Conservation (phyloP, 495 filamentous ascomycete species). For the Lichina pygmaea region DNA sequence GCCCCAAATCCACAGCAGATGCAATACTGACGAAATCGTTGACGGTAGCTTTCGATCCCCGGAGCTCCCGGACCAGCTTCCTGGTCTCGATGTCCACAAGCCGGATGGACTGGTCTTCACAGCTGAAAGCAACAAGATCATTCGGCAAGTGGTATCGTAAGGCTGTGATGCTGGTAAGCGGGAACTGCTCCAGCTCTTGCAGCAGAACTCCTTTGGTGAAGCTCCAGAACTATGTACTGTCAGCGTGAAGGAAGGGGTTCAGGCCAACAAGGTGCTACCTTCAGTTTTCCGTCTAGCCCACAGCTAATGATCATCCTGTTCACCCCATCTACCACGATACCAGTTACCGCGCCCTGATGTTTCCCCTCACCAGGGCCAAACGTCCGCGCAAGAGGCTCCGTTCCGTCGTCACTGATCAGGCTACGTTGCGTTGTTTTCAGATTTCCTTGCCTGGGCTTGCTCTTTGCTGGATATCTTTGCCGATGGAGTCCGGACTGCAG, state of each 20-base stretch:
- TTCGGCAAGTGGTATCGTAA: constrained; percentile 54
- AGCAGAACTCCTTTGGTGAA: constrained; percentile 51
- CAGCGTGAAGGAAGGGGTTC: constrained; percentile 1
- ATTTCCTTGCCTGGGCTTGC: constrained; percentile 16
- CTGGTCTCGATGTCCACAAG: constrained; percentile 78
- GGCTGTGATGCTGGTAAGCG: constrained; percentile 46
- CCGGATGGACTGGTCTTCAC: constrained; percentile 68
- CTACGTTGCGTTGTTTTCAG: constrained; percentile 12
- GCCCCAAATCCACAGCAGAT: neutral
- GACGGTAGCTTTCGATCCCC: constrained; percentile 58
- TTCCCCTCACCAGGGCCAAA: constrained; percentile 22
- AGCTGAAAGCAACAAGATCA: constrained; percentile 72
- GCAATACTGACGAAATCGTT: constrained; percentile 31
- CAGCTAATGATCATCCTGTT: constrained; percentile 66
- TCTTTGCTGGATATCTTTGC: constrained; percentile 52
- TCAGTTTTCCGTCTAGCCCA: constrained; percentile 76
- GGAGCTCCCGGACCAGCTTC: constrained; percentile 73
- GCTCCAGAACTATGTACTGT: constrained; percentile 49
- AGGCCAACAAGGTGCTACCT: constrained; percentile 10
- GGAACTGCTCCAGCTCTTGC: constrained; percentile 64
- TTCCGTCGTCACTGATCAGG: constrained; percentile 10
- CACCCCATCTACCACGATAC: constrained; percentile 57
- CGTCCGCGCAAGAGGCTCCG: constrained; percentile 13
- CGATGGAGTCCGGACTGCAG: constrained; percentile 75
- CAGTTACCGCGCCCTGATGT: constrained; percentile 64